Conservation (phyloP, 2,329 filamentous ascomycete genomes). For the Calonectria henricotiae region DNA sequence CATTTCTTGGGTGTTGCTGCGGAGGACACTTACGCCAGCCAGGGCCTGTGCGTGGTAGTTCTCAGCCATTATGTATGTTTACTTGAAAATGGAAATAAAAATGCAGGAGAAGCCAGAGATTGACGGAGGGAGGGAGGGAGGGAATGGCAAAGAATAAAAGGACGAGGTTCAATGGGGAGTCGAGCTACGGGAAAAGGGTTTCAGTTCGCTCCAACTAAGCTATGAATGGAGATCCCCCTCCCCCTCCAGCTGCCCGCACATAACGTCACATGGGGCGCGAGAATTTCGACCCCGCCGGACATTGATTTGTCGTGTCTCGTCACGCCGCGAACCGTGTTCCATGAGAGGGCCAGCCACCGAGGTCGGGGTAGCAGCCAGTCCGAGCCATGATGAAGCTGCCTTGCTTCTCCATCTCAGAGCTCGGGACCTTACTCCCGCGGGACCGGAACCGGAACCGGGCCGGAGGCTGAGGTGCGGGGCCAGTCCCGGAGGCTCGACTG, state of each 20-base stretch:
- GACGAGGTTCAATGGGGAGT: constrained; percentile 22
- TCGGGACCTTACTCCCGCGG: constrained; percentile 36
- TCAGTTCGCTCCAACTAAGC: constrained; percentile 37
- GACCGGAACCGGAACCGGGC: constrained; percentile 51
- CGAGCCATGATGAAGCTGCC: constrained; percentile 32
- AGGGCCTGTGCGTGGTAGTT: constrained; percentile 53
- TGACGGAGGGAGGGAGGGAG: background rate
- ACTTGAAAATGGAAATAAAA: constrained; percentile 26
- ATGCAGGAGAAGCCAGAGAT: constrained; percentile 32
- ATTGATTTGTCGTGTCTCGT: constrained; percentile 21
- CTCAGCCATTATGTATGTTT: constrained; percentile 49
- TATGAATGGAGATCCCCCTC: constrained; percentile 27
- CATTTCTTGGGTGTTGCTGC: background rate
- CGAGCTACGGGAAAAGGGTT: constrained; percentile 28
- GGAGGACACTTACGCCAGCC: constrained; percentile 44
- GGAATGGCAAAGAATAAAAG: constrained; percentile 14
- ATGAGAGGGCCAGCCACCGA: constrained; percentile 37
- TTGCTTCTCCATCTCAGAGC: constrained; percentile 17
- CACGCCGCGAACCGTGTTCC: constrained; percentile 30
- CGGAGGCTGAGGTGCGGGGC: constrained; percentile 35
- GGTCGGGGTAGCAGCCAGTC: constrained; percentile 40
- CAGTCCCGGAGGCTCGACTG: constrained; percentile 28
- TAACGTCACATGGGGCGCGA: constrained; percentile 50
- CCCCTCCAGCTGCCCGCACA: constrained; percentile 16
- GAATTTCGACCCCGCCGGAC: constrained; percentile 45